Evolutionary conservation across 2,329 filamentous ascomycete genomes (phyloP).

Genomic region (Pseudogymnoascus sp.): DNA sequence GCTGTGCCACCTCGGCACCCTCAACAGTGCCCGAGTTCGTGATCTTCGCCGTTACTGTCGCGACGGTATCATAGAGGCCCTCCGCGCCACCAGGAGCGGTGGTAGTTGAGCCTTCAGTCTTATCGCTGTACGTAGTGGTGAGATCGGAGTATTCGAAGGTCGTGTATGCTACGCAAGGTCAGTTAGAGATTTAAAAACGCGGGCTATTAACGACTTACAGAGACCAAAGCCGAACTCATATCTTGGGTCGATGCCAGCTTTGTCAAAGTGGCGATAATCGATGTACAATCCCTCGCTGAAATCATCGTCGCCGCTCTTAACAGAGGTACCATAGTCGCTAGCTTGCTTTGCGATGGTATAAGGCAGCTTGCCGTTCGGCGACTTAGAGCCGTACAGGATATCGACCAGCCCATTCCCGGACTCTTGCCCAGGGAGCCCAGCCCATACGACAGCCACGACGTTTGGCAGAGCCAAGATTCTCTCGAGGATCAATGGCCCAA

Average conservation of each 20-base stretch:
- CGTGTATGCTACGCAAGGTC: slow-evolving; percentile 38
- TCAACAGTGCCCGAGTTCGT: slow-evolving; percentile 53
- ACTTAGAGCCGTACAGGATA: slow-evolving; percentile 53
- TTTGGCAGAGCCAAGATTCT: slow-evolving; percentile 55
- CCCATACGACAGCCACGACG: slow-evolving; percentile 56
- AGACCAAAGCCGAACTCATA: slow-evolving; percentile 44
- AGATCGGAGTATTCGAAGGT: slow-evolving; percentile 36
- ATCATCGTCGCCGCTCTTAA: slow-evolving; percentile 28
- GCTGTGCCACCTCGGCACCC: slow-evolving; percentile 49
- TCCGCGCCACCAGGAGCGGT: slow-evolving; percentile 42
- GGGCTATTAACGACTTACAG: slow-evolving; percentile 20
- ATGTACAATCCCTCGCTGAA: slow-evolving; percentile 42
- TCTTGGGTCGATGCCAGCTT: slow-evolving; percentile 29
- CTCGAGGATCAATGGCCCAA: slow-evolving; percentile 53
- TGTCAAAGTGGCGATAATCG: slow-evolving; percentile 49
- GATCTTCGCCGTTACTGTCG: slow-evolving; percentile 51
- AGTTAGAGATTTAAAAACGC: background rate
- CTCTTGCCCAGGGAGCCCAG: slow-evolving; percentile 55
- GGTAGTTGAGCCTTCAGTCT: background rate
- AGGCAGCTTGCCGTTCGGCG: slow-evolving; percentile 36
- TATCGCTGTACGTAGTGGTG: background rate
- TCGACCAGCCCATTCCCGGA: slow-evolving; percentile 55
- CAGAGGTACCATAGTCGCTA: slow-evolving; percentile 39
- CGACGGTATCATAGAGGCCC: slow-evolving; percentile 57
- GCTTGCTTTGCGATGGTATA: slow-evolving; percentile 56